Percentiles rank a stretch among this genome's conserved stretches.
Evolutionary conservation across 768 basidiomycete genomes (phyloP).

Genomic region (Kwoniella botswanensis): DNA sequence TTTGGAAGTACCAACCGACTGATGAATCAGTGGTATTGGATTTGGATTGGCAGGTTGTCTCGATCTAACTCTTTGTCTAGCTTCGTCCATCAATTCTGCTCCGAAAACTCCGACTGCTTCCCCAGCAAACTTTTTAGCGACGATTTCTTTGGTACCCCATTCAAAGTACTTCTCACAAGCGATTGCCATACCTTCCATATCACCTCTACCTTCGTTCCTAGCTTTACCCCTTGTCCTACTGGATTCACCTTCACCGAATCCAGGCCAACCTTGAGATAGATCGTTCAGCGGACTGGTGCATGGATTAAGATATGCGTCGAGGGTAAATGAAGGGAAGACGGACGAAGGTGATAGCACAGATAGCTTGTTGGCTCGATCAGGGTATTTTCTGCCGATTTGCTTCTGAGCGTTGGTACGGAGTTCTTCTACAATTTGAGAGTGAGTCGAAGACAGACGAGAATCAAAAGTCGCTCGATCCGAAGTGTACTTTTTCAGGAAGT

Average conservation of each 20-base stretch:
- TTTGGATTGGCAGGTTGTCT: slow-evolving; percentile 54
- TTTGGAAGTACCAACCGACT: slow-evolving; percentile 12
- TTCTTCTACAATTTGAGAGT: slow-evolving; percentile 36
- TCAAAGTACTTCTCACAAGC: slow-evolving; percentile 88
- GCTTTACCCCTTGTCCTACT: slow-evolving; percentile 35
- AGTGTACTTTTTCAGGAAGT: slow-evolving; percentile 35
- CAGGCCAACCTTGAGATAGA: slow-evolving; percentile 45
- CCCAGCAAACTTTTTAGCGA: slow-evolving; percentile 74
- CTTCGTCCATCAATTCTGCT: slow-evolving; percentile 70
- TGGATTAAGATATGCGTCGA: slow-evolving; percentile 78
- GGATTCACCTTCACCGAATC: slow-evolving; percentile 43
- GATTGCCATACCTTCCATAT: slow-evolving; percentile 67
- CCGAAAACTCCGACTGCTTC: slow-evolving; percentile 76
- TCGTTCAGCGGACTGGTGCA: slow-evolving; percentile 60
- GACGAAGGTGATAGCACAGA: slow-evolving; percentile 72
- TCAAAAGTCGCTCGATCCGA: slow-evolving; percentile 22
- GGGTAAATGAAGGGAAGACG: slow-evolving; percentile 74
- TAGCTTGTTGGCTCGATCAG: slow-evolving; percentile 67
- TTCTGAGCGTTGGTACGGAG: slow-evolving; percentile 64
- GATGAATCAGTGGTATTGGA: slow-evolving; percentile 9
- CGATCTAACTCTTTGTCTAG: slow-evolving; percentile 68
- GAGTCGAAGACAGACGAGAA: slow-evolving; percentile 9
- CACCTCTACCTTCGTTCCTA: slow-evolving; percentile 49
- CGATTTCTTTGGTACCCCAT: slow-evolving; percentile 83
- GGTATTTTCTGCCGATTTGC: slow-evolving; percentile 65